Percentiles rank a stretch among this genome's conserved stretches.
Conservation (phyloP, 257 asterid genomes). For the Cordia subcordata region DNA sequence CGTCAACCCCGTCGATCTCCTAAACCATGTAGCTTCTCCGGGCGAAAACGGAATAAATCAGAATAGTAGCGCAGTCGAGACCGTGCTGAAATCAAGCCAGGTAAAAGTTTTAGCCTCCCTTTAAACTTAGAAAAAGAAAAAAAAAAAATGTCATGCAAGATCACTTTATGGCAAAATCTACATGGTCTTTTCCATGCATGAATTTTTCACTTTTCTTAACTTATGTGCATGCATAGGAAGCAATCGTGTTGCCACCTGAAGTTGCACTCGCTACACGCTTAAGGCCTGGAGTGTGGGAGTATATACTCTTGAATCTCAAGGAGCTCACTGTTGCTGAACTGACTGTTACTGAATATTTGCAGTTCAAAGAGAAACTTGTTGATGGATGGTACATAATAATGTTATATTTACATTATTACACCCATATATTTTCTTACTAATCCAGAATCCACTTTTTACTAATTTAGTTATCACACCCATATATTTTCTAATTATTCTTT, state of each 20-base stretch:
- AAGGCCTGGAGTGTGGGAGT: slow-evolving; percentile 44
- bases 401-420: no score
- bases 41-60: slow-evolving; percentile 10
- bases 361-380: slow-evolving; percentile 27
- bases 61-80: background rate
- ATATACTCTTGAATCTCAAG: slow-evolving; percentile 22
- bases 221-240: slow-evolving; percentile 17
- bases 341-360: slow-evolving; percentile 23
- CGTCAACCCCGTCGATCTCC: slow-evolving; percentile 16
- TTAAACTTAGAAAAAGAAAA: no score
- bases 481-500: no score
- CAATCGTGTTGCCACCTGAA: slow-evolving; percentile 23
- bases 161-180: no score
- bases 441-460: no score
- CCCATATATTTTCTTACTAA: no score
- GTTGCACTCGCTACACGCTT: slow-evolving; percentile 34
- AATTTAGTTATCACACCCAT: no score
- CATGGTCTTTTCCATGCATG: background rate
- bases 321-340: slow-evolving; percentile 15
- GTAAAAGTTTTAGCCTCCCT: background rate
- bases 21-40: slow-evolving; percentile 8
- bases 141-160: no score
- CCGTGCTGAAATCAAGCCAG: slow-evolving; percentile 15
- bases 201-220: background rate
- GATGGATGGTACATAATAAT: slow-evolving; percentile 14